phyloP scores from a whole-genome alignment of 768 basidiomycete species.

The Dentipellis sp. region DNA sequence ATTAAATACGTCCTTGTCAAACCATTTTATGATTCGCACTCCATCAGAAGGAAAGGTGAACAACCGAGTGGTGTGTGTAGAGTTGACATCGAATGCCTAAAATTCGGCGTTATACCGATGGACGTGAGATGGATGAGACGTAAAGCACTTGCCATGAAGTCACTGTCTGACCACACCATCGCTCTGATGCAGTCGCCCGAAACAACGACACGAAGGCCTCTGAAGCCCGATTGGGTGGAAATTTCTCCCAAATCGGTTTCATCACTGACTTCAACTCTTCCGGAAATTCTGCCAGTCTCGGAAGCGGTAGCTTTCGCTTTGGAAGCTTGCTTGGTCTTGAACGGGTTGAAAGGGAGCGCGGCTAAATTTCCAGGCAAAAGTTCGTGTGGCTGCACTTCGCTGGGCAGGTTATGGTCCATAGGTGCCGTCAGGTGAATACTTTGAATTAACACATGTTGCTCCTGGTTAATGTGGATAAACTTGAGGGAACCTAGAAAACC shows the following conservation, averaged over 20 bases:
- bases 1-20: constrained; percentile 10
- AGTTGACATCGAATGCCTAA: background rate
- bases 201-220: background rate
- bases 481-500: constrained; percentile 24
- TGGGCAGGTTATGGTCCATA: background rate
- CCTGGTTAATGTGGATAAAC: constrained; percentile 33
- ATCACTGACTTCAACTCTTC: background rate
- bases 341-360: background rate
- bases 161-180: background rate
- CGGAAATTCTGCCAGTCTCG: background rate
- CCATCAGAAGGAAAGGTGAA: background rate
- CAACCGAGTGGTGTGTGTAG: background rate
- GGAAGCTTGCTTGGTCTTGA: background rate
- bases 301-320: background rate
- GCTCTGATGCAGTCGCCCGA: background rate
- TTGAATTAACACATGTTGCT: constrained; percentile 37
- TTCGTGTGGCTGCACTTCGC: background rate
- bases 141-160: background rate
- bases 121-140: background rate
- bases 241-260: background rate
- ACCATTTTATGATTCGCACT: constrained; percentile 6
- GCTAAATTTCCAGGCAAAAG: background rate
- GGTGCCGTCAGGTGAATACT: background rate
- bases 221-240: background rate
- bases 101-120: background rate